phyloP scores from a whole-genome alignment of 2,329 filamentous ascomycete species.

The Raffaelea ambrosiae region DNA sequence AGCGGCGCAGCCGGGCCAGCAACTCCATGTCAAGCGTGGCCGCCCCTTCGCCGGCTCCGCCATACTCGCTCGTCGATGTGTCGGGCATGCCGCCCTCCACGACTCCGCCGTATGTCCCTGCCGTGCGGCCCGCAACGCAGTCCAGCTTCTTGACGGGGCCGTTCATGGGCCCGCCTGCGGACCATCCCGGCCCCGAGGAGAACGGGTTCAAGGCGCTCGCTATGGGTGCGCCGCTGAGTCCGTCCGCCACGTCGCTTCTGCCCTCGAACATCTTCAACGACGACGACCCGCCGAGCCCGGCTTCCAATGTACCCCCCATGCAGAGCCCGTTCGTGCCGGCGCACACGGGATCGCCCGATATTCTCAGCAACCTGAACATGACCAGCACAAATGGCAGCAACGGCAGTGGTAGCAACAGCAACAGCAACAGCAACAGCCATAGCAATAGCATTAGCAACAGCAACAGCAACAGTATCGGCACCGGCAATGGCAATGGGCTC shows the following conservation, averaged over 20 bases:
- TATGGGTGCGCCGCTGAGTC: constrained; percentile 64
- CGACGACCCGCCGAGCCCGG: constrained; percentile 43
- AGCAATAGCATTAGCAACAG: neutral
- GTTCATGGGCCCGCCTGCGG: constrained; percentile 39
- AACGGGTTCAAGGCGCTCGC: constrained; percentile 53
- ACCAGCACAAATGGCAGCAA: neutral
- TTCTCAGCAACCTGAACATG: constrained; percentile 1
- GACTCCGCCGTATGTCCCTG: constrained; percentile 25
- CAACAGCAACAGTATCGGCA: neutral
- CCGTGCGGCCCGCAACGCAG: constrained; percentile 17
- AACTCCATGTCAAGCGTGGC: constrained; percentile 35
- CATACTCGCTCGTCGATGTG: constrained; percentile 30
- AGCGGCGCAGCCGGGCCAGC: constrained; percentile 39
- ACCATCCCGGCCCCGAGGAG: constrained; percentile 44
- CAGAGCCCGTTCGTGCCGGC: constrained; percentile 27
- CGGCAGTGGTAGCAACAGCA: neutral
- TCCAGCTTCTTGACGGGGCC: constrained; percentile 45
- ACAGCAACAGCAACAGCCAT: neutral
- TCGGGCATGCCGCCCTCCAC: constrained; percentile 5
- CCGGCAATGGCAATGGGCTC: neutral
- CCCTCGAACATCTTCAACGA: constrained; percentile 58
- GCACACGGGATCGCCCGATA: constrained; percentile 22
- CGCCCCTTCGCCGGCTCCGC: constrained; percentile 29
- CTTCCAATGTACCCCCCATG: constrained; percentile 20
- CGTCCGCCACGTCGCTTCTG: constrained; percentile 64